Evolutionary conservation across 495 filamentous ascomycete species (phyloP), one percentile per base, ranked within the genome.

Genomic region (Penicillium cosmopolitanum): DNA sequence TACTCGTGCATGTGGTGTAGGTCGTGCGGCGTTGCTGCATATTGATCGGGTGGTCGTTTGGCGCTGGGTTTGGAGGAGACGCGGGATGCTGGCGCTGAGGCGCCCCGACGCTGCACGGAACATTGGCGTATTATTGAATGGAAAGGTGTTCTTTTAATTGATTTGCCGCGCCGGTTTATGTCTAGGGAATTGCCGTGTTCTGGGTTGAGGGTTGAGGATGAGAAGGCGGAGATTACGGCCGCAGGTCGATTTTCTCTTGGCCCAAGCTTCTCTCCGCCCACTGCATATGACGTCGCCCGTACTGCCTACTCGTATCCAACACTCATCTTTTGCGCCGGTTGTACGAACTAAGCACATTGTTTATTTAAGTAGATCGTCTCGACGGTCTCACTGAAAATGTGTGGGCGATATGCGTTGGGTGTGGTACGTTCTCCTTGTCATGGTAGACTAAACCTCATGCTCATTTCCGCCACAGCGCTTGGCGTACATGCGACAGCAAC

Each of bases 401-500:
- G 92, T 70, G 92, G 92, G 9, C 83, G 92, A 56, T 96, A 96
- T 69, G 86, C 87, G n/a, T 68, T 96, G 50, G 84, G 87, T 19
- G 77, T 94, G 77, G 91, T 94, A 80, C 42, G 86, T 81, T 13
- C 28, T 44, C 10, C 19, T 35, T 35, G 13, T 35, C 51, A 15
- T 9, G 15, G 19, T 25, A 2, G 0, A 63, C 33, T 23, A 40
- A 10, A 48, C 44, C 25, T 38, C 44, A 28, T 34, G 33, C 53
- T 43, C 16, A 55, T 65, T 33, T 66, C 52, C n/a, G 38, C 44
- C 11, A 58, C 55, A 81, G 79, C 76, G 82, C 68, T 77, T 87
- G 85, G 56, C 86, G 80, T 63, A 87, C 80, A 80, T 97, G 51
- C 87, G 85, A 36, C 83, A 79, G 44, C 86, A 87, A 64, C 78